Evolutionary conservation across 2,329 filamentous ascomycete genomes (phyloP).

Genomic region (Aspergillus versicolor): DNA sequence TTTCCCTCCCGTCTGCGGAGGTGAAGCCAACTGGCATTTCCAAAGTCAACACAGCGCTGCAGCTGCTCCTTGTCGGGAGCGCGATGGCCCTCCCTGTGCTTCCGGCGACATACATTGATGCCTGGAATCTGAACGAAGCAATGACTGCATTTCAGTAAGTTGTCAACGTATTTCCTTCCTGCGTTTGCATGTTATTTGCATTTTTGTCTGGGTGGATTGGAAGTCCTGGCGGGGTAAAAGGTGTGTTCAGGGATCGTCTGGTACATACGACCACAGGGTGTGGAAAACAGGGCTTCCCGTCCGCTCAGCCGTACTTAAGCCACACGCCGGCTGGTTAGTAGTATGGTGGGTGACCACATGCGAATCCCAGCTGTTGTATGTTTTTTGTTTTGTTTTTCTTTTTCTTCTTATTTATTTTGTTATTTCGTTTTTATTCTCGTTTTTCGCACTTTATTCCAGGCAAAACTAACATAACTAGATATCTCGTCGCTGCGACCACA

Average conservation of each 20-base stretch:
- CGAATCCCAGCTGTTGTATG: constrained; percentile 49
- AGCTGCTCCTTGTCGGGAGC: constrained; percentile 80
- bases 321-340: constrained; percentile 50
- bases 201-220: not conserved
- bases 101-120: constrained; percentile 54
- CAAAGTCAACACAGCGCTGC: constrained; percentile 84
- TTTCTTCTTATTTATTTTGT: not conserved
- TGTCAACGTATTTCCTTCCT: not conserved
- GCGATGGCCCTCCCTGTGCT: constrained; percentile 79
- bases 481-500: constrained; percentile 83
- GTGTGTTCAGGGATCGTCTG: not conserved
- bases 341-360: constrained; percentile 51
- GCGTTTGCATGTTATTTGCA: not conserved
- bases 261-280: constrained; percentile 48
- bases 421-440: not conserved
- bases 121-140: constrained; percentile 62
- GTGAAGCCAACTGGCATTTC: constrained; percentile 47
- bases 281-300: constrained; percentile 51
- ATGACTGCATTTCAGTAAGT: constrained; percentile 49
- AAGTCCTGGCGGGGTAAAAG: constrained; percentile 17
- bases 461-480: constrained; percentile 53
- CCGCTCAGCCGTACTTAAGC: constrained; percentile 51
- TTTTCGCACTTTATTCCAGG: not conserved
- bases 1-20: constrained; percentile 67
- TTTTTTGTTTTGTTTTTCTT: constrained; percentile 23